Percentiles rank a stretch among this genome's conserved stretches.
Evolutionary conservation across 352 stramenopile genomes (phyloP).

Genomic region (Globisporangium emineosum): DNA sequence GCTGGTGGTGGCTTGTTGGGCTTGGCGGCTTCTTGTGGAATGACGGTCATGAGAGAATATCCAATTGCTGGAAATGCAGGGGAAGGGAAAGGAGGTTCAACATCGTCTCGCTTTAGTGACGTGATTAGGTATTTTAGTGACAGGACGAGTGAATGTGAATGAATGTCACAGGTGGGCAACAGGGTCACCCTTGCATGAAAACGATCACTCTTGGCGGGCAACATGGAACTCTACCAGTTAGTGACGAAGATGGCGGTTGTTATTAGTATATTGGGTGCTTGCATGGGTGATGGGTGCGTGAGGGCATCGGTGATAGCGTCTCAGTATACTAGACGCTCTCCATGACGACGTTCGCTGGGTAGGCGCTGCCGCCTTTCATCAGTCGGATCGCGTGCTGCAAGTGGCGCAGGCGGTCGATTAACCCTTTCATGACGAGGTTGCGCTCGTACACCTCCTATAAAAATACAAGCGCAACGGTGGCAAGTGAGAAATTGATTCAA

Average conservation of each 20-base stretch:
- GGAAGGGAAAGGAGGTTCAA: too few relatives aligned
- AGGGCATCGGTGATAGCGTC: neutral
- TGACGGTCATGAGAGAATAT: neutral
- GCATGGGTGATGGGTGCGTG: neutral
- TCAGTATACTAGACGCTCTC: conserved; percentile 50
- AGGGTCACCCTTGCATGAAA: too few relatives aligned
- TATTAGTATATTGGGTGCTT: neutral
- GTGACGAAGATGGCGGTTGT: neutral
- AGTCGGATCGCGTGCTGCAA: conserved; percentile 76
- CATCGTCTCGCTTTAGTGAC: too few relatives aligned
- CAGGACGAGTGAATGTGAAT: too few relatives aligned
- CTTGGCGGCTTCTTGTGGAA: conserved; percentile 12
- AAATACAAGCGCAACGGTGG: too few relatives aligned
- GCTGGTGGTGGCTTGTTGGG: neutral
- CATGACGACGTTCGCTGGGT: conserved; percentile 63
- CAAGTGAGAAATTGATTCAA: neutral
- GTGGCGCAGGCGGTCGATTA: conserved; percentile 76
- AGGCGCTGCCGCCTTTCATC: conserved; percentile 63
- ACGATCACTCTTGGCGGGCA: too few relatives aligned
- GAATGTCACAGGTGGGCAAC: too few relatives aligned
- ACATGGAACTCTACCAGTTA: neutral
- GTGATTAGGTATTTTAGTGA: too few relatives aligned
- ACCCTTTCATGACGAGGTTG: conserved; percentile 83
- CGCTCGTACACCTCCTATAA: conserved; percentile 78
- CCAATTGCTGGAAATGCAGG: too few relatives aligned